These are phyloP conservation scores for Pyrenula aspistea DNA, from an alignment of 495 filamentous ascomycete genomes.

Conservation along the genomic window DNA sequence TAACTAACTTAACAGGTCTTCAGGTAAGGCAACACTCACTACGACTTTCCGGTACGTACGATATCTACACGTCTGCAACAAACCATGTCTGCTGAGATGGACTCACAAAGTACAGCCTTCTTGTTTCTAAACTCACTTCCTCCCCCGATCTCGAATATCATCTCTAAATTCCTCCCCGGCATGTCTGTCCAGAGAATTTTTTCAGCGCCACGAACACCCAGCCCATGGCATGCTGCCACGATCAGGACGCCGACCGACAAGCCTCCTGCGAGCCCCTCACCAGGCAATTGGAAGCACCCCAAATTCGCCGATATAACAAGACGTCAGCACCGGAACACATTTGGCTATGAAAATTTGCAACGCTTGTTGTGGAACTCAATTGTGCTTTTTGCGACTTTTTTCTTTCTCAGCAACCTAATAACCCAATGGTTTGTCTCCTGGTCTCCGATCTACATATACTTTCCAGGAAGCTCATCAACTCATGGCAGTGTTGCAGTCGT, in stretches of 20 bases:
- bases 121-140: not conserved
- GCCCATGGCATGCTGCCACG: not conserved
- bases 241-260: not conserved
- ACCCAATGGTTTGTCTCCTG: not conserved
- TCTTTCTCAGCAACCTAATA: slow-evolving; percentile 21
- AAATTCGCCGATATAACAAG: slow-evolving; percentile 63
- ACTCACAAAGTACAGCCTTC: not conserved
- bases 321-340: slow-evolving; percentile 60
- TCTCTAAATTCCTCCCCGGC: not conserved
- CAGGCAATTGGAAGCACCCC: slow-evolving; percentile 84
- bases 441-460: not conserved
- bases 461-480: not conserved
- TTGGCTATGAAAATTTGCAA: slow-evolving; percentile 56
- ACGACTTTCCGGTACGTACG: too few species aligned
- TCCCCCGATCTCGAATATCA: not conserved
- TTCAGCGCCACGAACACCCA: not conserved
- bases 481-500: not conserved
- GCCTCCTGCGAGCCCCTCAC: slow-evolving; percentile 10
- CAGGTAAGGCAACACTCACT: too few species aligned
- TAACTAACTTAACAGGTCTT: too few species aligned
- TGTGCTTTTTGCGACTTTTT: slow-evolving; percentile 37
- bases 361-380: slow-evolving; percentile 51
- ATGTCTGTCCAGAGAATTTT: not conserved
- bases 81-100: not conserved
- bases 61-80: too few species aligned